Evolutionary conservation across 495 filamentous ascomycete species (phyloP).

Genomic region (Cercophora sp.): DNA sequence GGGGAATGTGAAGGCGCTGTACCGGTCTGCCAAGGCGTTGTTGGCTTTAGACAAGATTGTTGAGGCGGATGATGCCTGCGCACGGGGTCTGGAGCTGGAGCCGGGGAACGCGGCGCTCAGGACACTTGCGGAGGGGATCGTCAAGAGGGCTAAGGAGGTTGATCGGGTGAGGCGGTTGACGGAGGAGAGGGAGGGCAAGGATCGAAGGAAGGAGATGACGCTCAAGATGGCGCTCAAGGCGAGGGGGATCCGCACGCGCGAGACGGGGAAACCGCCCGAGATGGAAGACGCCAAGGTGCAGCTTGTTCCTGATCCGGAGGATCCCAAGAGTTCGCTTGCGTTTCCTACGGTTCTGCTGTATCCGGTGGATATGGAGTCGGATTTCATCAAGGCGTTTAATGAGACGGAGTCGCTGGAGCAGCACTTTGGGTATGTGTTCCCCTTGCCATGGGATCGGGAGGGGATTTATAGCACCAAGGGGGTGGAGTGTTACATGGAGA

Average conservation of each 20-base stretch:
- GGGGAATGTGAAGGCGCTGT: conserved; percentile 80
- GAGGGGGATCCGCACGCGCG: conserved; percentile 62
- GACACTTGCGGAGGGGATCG: conserved; percentile 50
- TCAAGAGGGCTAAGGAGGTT: conserved; percentile 36
- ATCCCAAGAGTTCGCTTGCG: conserved; percentile 62
- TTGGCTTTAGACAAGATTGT: conserved; percentile 65
- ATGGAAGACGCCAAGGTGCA: conserved; percentile 71
- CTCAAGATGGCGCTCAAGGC: conserved; percentile 68
- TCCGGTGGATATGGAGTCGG: conserved; percentile 67
- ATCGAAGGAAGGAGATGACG: conserved; percentile 52
- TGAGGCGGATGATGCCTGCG: conserved; percentile 73
- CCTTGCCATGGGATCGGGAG: conserved; percentile 74
- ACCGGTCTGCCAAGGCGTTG: conserved; percentile 73
- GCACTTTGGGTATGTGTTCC: conserved; percentile 77
- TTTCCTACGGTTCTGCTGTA: conserved; percentile 84
- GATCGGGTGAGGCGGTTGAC: conserved; percentile 39
- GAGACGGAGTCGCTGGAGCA: conserved; percentile 67
- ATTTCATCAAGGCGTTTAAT: conserved; percentile 82
- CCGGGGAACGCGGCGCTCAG: conserved; percentile 53
- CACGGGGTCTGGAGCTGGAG: conserved; percentile 67
- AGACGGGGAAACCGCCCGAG: conserved; percentile 69
- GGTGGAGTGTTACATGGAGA: conserved; percentile 93
- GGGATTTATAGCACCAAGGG: conserved; percentile 57
- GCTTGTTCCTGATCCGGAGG: conserved; percentile 68
- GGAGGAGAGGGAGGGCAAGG: conserved; percentile 45